Conservation (phyloP, 2,329 filamentous ascomycete species). For the Colletotrichum acutatum region DNA sequence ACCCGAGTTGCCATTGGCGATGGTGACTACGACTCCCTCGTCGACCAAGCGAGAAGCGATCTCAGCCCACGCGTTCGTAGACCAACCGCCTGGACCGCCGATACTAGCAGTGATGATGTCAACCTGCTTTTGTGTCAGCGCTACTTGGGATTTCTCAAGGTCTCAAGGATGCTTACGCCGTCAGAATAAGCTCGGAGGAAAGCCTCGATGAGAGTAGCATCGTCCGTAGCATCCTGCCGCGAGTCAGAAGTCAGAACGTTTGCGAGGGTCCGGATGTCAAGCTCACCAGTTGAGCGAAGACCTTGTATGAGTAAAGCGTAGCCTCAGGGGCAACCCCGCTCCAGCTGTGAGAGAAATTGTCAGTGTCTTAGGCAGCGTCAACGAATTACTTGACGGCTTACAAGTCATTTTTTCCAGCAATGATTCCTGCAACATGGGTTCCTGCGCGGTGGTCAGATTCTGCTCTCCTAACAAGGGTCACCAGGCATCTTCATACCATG, state of each 20-base stretch:
- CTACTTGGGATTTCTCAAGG: background rate
- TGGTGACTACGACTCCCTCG: conserved; percentile 59
- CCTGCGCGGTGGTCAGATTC: conserved; percentile 33
- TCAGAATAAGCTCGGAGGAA: conserved; percentile 49
- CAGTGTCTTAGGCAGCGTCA: no score
- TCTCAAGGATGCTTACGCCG: conserved; percentile 38
- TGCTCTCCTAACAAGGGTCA: background rate
- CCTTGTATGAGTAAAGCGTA: conserved; percentile 43
- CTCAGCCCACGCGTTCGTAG: conserved; percentile 49
- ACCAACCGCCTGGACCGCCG: conserved; percentile 49
- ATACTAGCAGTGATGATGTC: conserved; percentile 57
- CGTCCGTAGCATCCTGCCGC: conserved; percentile 39
- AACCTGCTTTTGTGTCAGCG: background rate
- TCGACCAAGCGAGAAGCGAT: conserved; percentile 53
- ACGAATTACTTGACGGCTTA: background rate
- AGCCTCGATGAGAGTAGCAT: conserved; percentile 52
- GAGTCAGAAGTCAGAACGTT: background rate
- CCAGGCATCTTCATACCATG: conserved; percentile 39
- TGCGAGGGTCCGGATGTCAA: background rate
- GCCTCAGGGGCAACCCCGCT: conserved; percentile 44
- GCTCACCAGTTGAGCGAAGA: conserved; percentile 38
- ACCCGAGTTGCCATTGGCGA: conserved; percentile 64
- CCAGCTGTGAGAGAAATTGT: conserved; percentile 20
- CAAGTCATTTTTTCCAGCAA: conserved; percentile 42
- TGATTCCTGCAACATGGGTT: conserved; percentile 45